Conservation (phyloP, 2,329 filamentous ascomycete species). For the Xylaria sp. region DNA sequence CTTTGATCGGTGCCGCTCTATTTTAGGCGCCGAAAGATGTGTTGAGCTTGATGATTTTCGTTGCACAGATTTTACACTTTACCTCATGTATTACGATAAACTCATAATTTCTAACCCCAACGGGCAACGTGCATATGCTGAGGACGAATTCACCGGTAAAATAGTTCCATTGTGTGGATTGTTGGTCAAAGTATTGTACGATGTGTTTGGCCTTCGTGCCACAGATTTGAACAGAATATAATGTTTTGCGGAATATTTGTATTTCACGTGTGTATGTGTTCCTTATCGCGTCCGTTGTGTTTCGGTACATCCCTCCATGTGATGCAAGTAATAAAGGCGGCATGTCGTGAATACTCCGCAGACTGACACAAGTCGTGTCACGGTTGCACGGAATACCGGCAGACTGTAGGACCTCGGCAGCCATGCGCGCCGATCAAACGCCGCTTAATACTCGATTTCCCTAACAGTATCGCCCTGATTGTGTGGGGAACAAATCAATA, state of each 20-base stretch:
- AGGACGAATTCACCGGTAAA: constrained; percentile 16
- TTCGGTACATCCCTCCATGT: neutral
- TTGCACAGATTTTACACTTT: constrained; percentile 15
- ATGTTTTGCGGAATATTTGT: constrained; percentile 1
- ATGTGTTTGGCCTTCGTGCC: neutral
- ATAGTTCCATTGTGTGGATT: neutral
- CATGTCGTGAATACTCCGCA: constrained; percentile 17
- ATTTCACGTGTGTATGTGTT: neutral
- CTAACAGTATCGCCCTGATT: neutral
- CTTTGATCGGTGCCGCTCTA: constrained; percentile 42
- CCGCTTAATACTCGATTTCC: neutral
- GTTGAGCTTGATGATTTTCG: neutral
- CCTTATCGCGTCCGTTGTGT: neutral
- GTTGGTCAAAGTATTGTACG: neutral
- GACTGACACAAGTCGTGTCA: constrained; percentile 17
- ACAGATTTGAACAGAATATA: constrained; percentile 16
- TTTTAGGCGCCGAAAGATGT: constrained; percentile 35
- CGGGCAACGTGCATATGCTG: constrained; percentile 24
- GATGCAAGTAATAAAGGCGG: constrained; percentile 7
- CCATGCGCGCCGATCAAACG: neutral
- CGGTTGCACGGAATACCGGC: constrained; percentile 8
- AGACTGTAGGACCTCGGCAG: neutral
- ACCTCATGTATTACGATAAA: constrained; percentile 10
- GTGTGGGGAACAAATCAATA: neutral
- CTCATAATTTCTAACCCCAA: constrained; percentile 25